Base-by-base conservation (phyloP, 1,139 yeast species). In the Candida glucosophila region DNA sequence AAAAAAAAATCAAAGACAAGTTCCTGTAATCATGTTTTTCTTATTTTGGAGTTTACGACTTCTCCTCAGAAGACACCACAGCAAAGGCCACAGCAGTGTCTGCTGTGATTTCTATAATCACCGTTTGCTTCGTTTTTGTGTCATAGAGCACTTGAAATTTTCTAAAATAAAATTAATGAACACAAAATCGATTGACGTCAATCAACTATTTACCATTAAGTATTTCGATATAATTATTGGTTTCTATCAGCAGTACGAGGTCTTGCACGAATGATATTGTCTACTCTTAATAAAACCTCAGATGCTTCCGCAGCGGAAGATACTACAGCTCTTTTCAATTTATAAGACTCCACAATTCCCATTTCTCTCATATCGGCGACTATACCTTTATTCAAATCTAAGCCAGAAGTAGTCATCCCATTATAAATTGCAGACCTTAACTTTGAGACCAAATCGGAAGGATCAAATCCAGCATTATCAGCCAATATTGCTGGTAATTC, bases 301-400 rank as follows among this genome's bases (percentile, higher is more conserved):
- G 97, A 94, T 20, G 98, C 98, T 59, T 90, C 98, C 12, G 95
- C 69, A 5, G 98, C 98, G 28, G 93, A 79, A 7, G 88, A 73
- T n/a, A 90, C 97, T 16, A 92, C 98, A 2, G 97, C 95, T 37
- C 75, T 70, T 58, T 90, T 90, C 52, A 90, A 69, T 58, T 86
- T 90, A 59, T 70, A 90, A 34, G 93, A 78, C 58, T 90, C 98
- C 23, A 90, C 86, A 41, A 88, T 73, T 13, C 98, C 98, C 42
- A 79, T 57, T 39, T 86, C 94, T 52, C 95, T 74, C 94, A 90
- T 90, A 52, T 90, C 97, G 12, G 85, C 94, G 35, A 90, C 77
- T 22, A 56, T 64, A 32, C 98, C 98, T 22, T 67, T 67, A 44
- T 82, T 77, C 44, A 90, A 70, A 47, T 90, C 95, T 39, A 90